Percentiles rank a stretch among this genome's conserved stretches.
Conservation (phyloP, 2,329 filamentous ascomycete genomes). For the Ophiocordyceps robertsii region DNA sequence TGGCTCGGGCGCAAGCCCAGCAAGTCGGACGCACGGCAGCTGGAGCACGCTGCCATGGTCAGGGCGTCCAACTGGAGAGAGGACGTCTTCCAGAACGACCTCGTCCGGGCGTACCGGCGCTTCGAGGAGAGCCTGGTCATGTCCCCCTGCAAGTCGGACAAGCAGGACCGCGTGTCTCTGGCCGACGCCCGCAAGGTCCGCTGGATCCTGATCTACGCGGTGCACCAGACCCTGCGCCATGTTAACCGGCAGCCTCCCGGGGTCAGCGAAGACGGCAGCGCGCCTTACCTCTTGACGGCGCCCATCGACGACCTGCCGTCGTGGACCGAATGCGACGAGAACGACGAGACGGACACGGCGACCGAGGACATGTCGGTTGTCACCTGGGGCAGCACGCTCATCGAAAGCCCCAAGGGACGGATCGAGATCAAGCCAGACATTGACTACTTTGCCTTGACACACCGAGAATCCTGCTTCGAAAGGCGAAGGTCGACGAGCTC, state of each 20-base stretch:
- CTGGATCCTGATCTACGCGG: constrained; percentile 64
- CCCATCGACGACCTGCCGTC: constrained; percentile 28
- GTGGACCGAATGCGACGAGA: constrained; percentile 23
- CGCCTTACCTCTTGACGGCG: constrained; percentile 42
- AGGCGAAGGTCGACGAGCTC: constrained; percentile 6
- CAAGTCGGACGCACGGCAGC: constrained; percentile 32
- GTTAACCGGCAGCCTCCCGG: constrained; percentile 48
- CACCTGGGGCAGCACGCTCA: constrained; percentile 3
- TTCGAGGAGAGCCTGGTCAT: constrained; percentile 52
- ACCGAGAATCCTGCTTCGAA: constrained; percentile 7
- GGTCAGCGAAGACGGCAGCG: constrained; percentile 40
- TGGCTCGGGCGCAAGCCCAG: constrained; percentile 30
- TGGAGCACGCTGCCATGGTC: constrained; percentile 38
- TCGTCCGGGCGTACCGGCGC: constrained; percentile 54
- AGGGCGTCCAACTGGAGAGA: constrained; percentile 34
- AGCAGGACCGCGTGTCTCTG: constrained; percentile 35
- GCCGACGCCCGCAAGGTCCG: constrained; percentile 62
- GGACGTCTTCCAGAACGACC: constrained; percentile 28
- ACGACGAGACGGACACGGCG: constrained; percentile 12
- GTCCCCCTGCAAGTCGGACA: constrained; percentile 37
- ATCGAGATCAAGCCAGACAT: constrained; percentile 41
- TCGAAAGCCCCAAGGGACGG: constrained; percentile 3
- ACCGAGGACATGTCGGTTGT: constrained; percentile 4
- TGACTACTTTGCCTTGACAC: constrained; percentile 36
- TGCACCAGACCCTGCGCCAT: constrained; percentile 57